Evolutionary conservation across 129 eudicot species (phyloP).

Genomic region (Dittrichia graveolens): DNA sequence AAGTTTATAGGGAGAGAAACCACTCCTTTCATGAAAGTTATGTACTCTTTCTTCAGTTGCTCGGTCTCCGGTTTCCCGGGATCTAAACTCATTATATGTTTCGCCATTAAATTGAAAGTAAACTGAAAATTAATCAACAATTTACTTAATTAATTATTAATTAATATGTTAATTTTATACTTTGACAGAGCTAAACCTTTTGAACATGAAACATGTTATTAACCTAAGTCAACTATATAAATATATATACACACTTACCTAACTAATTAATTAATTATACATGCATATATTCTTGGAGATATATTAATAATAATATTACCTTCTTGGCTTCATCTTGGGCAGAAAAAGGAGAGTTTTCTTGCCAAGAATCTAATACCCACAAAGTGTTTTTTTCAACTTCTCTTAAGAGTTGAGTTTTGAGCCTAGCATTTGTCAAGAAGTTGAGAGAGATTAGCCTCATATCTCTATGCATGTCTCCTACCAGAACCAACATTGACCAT

Average conservation of each 20-base stretch:
- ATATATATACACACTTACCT: too few relatives aligned
- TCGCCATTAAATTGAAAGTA: constrained; percentile 94
- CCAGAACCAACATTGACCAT: constrained; percentile 96
- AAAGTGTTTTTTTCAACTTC: constrained; percentile 85
- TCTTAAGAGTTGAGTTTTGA: constrained; percentile 60
- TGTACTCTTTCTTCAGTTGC: constrained; percentile 76
- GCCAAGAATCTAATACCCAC: constrained; percentile 77
- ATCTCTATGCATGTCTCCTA: constrained; percentile 97
- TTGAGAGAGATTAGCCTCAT: constrained; percentile 93
- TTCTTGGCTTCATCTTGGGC: constrained; percentile 98
- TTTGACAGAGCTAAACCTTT: too few relatives aligned
- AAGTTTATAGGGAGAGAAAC: constrained; percentile 87
- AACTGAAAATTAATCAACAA: constrained; percentile 51
- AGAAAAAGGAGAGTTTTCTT: constrained; percentile 53
- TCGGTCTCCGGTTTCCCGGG: constrained; percentile 89
- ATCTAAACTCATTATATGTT: constrained; percentile 97
- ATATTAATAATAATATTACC: constrained; percentile 43
- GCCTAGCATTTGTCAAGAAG: constrained; percentile 88
- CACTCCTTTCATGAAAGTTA: constrained; percentile 98
- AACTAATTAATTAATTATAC: too few relatives aligned
- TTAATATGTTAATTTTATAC: too few relatives aligned
- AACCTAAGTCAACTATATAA: neutral
- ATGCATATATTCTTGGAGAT: neutral
- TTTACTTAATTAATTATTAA: too few relatives aligned
- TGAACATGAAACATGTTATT: too few relatives aligned